Evolutionary conservation across 306 rosid species (phyloP), one percentile per base, ranked within the genome.

Genomic region (Rosa rugosa): DNA sequence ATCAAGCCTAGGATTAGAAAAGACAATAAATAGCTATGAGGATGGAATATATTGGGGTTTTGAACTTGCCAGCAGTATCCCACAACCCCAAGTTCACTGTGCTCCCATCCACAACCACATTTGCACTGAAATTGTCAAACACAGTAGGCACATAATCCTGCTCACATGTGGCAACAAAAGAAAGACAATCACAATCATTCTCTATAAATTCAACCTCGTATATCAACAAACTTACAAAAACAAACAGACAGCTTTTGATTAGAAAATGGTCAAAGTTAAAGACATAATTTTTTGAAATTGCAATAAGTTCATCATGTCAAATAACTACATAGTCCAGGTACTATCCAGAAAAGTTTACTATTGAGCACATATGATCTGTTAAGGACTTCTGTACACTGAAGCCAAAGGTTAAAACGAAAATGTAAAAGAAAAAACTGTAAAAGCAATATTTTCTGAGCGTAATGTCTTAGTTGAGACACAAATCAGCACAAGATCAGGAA

Each of bases 111-210:
- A 94, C 98, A 80, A 94, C 97, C 75, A 94, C 98, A 83, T 92
- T 94, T 77, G 98, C 97, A 66, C 98, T 94, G 90, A 94, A 94
- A 85, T 94, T 94, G 87, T 94, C 98, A 79, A 94, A 94, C 75
- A 94, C 98, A 16, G 97, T 92, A 2, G 98, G 98, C 84, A 94
- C 99, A 63, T 92, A 94, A 79, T 94, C 99, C 99, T 94, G 94
- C 85, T 72, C 73, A 76, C 5, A 71, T 31, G 75, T 70, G 10
- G 59, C 74, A 72, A 79, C 78, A 59, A 81, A 76, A 75, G 59
- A 80, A 27, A 84, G 84, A 22, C 82, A 85, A 69, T 84, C 81
- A 83, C 38, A 67, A 79, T 67, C 69, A 49, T 11, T 63, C 41
- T 60, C 34, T 69, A 23, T 57, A 73, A 49, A 84, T 49, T 22